Base-by-base conservation (phyloP, 257 asterid genomes). In the Coffea eugenioides region DNA sequence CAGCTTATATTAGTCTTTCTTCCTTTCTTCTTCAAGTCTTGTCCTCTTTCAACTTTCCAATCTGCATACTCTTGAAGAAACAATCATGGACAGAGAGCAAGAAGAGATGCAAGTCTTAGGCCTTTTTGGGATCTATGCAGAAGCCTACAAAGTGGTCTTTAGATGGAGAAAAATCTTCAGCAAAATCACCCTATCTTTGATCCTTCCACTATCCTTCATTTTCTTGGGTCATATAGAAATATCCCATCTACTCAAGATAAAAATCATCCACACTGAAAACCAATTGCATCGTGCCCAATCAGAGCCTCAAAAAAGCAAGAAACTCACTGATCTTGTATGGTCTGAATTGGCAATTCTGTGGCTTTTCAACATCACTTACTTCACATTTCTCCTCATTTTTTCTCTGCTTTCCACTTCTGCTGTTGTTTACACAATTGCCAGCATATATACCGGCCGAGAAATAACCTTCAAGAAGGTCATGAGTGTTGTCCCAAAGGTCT, bases 401-500 rank as follows among this genome's bases (percentile, higher is more conserved):
- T 89, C 97, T 75, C 95, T 92, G 79, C 86, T 89, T 45, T 89
- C 92, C 46, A 90, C 92, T 46, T 83, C 93, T 0, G 97, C 93
- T 0, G 90, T 92, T 25, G 91, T 92, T 8, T 90, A 92, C 81
- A 87, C 92, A 7, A 69, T 90, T 16, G 95, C 97, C 7, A 82
- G 82, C 70, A 76, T 78, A 12, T 89, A 89, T 79, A 87, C 94
- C 7, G 82, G 88, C 2, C 84, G 86, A 0, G 92, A 89, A 14
- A 23, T 85, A 9, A 79, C 84, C 16, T 88, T 84, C 82, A 77
- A 36, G 81, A 92, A 82, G 61, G 86, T 92, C 83, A 84, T 88
- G 80, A 83, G 89, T 66, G 92, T 90, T 48, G 90, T 90, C 52
- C 95, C 95, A 3, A 88, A 71, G 82, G 94, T 90, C 3, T 92